A percentile compares a stretch with the other conserved stretches of the same genome.
Conservation (phyloP, 2,329 filamentous ascomycete species). For the Colletotrichum aenigma region DNA sequence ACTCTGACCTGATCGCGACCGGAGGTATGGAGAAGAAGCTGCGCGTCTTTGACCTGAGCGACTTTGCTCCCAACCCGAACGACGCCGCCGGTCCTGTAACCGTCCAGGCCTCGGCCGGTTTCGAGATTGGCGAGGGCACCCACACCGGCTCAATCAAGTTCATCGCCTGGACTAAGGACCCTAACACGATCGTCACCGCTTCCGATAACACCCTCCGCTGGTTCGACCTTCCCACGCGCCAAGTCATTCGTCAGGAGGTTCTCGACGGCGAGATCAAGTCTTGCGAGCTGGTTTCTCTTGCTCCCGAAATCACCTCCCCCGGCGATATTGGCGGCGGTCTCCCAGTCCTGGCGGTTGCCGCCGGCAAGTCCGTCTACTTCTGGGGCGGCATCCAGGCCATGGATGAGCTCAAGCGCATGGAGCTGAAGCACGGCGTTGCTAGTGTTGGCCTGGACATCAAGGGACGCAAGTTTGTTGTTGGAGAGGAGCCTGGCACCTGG, state of each 20-base stretch:
- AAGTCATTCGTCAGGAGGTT: slow-evolving; percentile 75
- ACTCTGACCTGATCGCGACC: slow-evolving; percentile 85
- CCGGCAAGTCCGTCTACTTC: slow-evolving; percentile 94
- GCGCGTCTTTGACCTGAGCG: slow-evolving; percentile 86
- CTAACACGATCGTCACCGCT: slow-evolving; percentile 88
- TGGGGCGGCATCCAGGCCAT: slow-evolving; percentile 79
- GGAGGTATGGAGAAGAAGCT: slow-evolving; percentile 97
- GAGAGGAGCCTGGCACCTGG: slow-evolving; percentile 92
- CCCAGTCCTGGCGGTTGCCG: slow-evolving; percentile 83
- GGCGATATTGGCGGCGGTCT: slow-evolving; percentile 70
- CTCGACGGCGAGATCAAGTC: slow-evolving; percentile 88
- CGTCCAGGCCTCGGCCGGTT: slow-evolving; percentile 67
- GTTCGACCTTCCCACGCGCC: slow-evolving; percentile 85
- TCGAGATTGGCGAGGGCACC: slow-evolving; percentile 85
- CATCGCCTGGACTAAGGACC: slow-evolving; percentile 91
- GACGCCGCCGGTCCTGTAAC: slow-evolving; percentile 41
- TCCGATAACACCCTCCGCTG: slow-evolving; percentile 92
- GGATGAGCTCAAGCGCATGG: slow-evolving; percentile 76
- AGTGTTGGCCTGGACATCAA: slow-evolving; percentile 88
- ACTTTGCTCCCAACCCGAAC: slow-evolving; percentile 46
- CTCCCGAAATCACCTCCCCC: slow-evolving; percentile 60
- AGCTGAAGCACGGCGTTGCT: slow-evolving; percentile 83
- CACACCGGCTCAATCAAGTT: slow-evolving; percentile 93
- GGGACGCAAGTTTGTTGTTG: slow-evolving; percentile 84
- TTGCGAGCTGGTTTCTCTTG: slow-evolving; percentile 82